A percentile compares a stretch with the other conserved stretches of the same genome.
phyloP scores from a whole-genome alignment of 163 green algal species.

The Trebouxiophyceae sp. region DNA sequence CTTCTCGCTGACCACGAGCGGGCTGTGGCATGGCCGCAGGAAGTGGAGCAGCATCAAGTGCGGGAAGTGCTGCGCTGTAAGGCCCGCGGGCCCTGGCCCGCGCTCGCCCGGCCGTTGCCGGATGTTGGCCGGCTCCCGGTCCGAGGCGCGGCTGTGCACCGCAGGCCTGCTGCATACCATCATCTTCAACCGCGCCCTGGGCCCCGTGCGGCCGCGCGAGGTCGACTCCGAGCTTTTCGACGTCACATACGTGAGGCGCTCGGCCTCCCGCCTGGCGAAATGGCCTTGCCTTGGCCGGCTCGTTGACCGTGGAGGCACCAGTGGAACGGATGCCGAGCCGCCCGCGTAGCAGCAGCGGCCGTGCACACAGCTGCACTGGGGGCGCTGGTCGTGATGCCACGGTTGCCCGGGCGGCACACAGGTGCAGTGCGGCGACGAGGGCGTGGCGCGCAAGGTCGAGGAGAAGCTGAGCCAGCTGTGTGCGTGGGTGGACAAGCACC shows the following conservation, averaged over 20 bases:
- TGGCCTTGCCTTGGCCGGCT: too few relatives aligned
- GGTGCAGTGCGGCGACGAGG: conserved; percentile 65
- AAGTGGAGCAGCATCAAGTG: conserved; percentile 53
- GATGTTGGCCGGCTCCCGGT: too few relatives aligned
- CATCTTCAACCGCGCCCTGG: conserved; percentile 85
- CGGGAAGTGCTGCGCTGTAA: conserved; percentile 49
- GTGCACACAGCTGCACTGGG: too few relatives aligned
- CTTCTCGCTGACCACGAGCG: neutral
- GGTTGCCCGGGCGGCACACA: too few relatives aligned
- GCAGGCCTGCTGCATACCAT: conserved; percentile 90
- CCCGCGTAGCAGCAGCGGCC: too few relatives aligned
- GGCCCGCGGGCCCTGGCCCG: neutral
- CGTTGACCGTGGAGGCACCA: too few relatives aligned
- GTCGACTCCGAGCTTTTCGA: conserved; percentile 89
- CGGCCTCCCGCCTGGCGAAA: neutral
- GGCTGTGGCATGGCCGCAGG: conserved; percentile 15
- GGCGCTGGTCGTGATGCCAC: too few relatives aligned
- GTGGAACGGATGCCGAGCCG: too few relatives aligned
- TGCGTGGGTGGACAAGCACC: conserved; percentile 56
- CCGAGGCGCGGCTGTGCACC: neutral
- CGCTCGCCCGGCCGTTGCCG: neutral
- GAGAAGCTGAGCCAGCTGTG: conserved; percentile 55
- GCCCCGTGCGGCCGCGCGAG: conserved; percentile 70
- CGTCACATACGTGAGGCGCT: conserved; percentile 76
- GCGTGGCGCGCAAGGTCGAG: conserved; percentile 55